Evolutionary conservation across 2,329 filamentous ascomycete genomes (phyloP), one percentile per base, ranked within the genome.

Genomic region (Botrytis elliptica): DNA sequence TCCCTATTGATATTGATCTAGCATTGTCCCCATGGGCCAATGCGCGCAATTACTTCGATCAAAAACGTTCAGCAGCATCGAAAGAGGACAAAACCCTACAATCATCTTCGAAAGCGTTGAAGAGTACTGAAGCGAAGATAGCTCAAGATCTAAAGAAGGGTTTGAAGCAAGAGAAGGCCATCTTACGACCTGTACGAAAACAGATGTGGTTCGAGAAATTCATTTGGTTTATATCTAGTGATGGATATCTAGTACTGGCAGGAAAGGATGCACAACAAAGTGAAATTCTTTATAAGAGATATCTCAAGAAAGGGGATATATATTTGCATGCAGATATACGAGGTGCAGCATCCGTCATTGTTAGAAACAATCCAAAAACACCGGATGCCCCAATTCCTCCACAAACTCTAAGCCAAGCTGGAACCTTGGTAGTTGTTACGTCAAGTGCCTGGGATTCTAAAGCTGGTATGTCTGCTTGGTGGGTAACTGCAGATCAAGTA

Each of bases 191-290:
- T 0, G 91, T 97, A 14, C 89, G 96, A 73, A 92, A 91, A 79
- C 92, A 91, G 77, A 88, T 95, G 79, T 99, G 96, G 96, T 99
- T 98, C 78, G 96, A 99, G 80, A 99, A 99, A 83, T 99, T 97
- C 79, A 86, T 91, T 42, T 98, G 94, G 88, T 99, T 99, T 83
- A 89, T 98, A 78, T 98, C 95, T 0, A 97, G 94, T 0, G 96
- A 99, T 80, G 95, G 95, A 7, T 98, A 98, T 81, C 87, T 99
- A 9, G 93, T 98, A 0, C 87, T 99, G 25, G 95, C 91, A 63
- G 95, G 94, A 25, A 94, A 93, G 75, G 96, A 99, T 84, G 88
- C 91, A 2, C 92, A 93, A 78, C 96, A 99, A 81, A 94, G 92
- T 79, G 96, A 99, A 81, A 91, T 95, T 59, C 85, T 99, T n/a